These are phyloP conservation scores for Pyrenophora teres DNA, from an alignment of 2,329 filamentous ascomycete species.

Conservation along the genomic window DNA sequence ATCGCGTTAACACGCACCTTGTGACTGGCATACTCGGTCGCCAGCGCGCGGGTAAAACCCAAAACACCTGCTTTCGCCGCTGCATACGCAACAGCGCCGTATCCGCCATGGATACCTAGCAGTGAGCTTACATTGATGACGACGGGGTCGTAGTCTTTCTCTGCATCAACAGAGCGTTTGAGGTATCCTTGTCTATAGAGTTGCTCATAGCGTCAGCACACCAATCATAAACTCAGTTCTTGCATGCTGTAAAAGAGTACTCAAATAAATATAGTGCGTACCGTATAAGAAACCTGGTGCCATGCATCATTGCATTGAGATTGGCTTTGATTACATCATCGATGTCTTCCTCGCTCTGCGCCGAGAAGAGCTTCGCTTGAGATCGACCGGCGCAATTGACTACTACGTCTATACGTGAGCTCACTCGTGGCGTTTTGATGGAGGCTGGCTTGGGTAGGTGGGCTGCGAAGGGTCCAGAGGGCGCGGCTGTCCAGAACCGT, in stretches of 20 bases:
- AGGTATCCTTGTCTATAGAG: too few species aligned
- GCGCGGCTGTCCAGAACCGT: conserved; percentile 29
- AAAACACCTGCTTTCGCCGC: conserved; percentile 81
- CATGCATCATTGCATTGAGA: conserved; percentile 67
- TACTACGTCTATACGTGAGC: conserved; percentile 55
- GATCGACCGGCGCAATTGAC: conserved; percentile 81
- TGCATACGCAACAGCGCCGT: conserved; percentile 74
- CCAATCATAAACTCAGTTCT: background rate
- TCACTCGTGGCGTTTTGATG: background rate
- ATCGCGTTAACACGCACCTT: conserved; percentile 79
- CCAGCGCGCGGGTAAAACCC: conserved; percentile 70
- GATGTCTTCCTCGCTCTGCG: conserved; percentile 58
- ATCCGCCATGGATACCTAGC: conserved; percentile 69
- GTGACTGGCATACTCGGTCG: conserved; percentile 63
- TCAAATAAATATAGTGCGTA: conserved; percentile 9
- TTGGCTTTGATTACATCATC: conserved; percentile 70
- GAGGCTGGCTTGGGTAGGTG: conserved; percentile 8
- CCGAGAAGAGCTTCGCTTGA: conserved; percentile 66
- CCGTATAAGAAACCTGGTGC: conserved; percentile 60
- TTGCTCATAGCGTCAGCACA: too few species aligned
- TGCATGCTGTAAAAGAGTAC: background rate
- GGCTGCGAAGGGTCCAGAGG: background rate
- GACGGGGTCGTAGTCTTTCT: conserved; percentile 42
- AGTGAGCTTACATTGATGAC: conserved; percentile 85
- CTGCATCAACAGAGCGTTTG: background rate